Conservation (phyloP, 1,284 basidiomycete genomes). For the Rhodotorula mucilaginosa region DNA sequence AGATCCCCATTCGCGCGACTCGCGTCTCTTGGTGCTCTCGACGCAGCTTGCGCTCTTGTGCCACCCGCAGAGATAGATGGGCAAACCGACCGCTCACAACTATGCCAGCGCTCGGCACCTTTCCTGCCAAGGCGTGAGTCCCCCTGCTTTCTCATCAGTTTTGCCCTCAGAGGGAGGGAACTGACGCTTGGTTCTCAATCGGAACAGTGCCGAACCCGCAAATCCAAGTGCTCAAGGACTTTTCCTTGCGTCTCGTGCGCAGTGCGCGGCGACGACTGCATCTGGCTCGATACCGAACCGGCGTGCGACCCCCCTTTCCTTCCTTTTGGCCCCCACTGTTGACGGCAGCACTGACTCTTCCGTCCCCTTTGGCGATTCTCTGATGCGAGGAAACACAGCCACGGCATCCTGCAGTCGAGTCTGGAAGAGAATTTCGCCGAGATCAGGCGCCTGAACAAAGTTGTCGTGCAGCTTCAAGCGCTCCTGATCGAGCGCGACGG, state of each 20-base stretch:
- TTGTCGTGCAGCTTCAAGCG: conserved; percentile 4
- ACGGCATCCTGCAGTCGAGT: not conserved
- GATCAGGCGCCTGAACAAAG: conserved; percentile 6
- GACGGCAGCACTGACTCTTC: too few relatives aligned
- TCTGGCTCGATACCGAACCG: conserved; percentile 9
- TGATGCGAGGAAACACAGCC: not conserved
- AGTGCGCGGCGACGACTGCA: not conserved
- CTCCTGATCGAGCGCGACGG: conserved; percentile 9
- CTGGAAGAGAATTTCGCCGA: conserved; percentile 1
- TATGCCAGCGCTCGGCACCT: not conserved
- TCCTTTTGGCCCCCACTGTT: not conserved
- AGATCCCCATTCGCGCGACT: too few relatives aligned
- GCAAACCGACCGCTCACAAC: not conserved
- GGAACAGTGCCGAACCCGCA: conserved; percentile 5
- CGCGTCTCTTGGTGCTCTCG: too few relatives aligned
- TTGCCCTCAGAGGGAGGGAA: not conserved
- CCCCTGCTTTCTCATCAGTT: not conserved
- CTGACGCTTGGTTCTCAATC: not conserved
- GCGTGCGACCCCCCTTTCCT: not conserved
- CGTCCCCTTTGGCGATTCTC: not conserved
- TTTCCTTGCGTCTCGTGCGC: conserved; percentile 3
- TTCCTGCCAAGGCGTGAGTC: not conserved
- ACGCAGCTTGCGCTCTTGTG: too few relatives aligned
- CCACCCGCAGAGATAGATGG: not conserved
- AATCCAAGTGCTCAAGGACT: conserved; percentile 12